Base-by-base conservation (phyloP, 129 eudicot genomes). In the Centella asiatica region DNA sequence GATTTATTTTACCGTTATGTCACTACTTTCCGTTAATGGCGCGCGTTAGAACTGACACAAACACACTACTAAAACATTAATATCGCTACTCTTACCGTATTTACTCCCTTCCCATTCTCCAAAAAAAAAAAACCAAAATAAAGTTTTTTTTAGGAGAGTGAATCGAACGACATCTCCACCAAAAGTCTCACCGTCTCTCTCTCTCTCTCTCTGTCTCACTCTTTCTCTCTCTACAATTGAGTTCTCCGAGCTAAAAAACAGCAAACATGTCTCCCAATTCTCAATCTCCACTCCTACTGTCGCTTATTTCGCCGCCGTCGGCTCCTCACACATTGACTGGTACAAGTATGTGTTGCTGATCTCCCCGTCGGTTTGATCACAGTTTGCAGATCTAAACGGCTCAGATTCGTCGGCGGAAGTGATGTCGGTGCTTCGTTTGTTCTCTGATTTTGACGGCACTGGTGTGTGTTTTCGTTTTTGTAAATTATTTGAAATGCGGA, bases 1-100 rank as follows among this genome's bases (percentile, higher is more conserved):
- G 76, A 69, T 61, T 22, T n/a, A 72, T 26, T 44, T 65, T 32
- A 69, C 82, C 81, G 85, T 80, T 80, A 72, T 65, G 64, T 62
- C 34, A 25, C 55, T 5, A 10, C 69, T 49, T 69, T 73, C 83
- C 86, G 86, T 81, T 74, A 66, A 74, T 37, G 45, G 67, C 80
- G 77, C 83, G 71, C 76, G 76, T 76, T 75, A 70, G 58, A 28
- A 28, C 36, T 0, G n/a, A 6, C 27, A 54, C 33, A 29, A 4
- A 54, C n/a, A 26, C 17, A 2, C 1, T 3, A 27, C 19, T 55
- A 37, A 37, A 37, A 13, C 42, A n/a, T n/a, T n/a, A n/a, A n/a
- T n/a, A n/a, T n/a, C n/a, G n/a, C n/a, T n/a, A 22, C 57, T 50
- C 57, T 8, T 31, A 0, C 22, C 0, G 11, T 9, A 9, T 24